Evolutionary conservation across 768 basidiomycete genomes (phyloP).

Genomic region (Chalciporus chontae): DNA sequence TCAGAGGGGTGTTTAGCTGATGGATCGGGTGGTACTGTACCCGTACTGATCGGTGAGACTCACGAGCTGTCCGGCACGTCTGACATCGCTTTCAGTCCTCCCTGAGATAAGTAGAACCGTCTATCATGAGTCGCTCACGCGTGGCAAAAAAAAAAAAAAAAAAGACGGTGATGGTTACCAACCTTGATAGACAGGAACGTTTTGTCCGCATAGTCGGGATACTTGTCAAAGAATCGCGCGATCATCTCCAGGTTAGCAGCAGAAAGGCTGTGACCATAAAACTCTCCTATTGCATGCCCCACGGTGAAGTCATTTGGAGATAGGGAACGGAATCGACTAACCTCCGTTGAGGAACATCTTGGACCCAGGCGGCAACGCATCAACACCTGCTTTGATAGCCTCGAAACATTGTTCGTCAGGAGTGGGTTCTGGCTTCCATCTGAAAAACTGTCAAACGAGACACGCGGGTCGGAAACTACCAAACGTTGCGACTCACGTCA

Average conservation of each 20-base stretch:
- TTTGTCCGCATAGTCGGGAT: constrained; percentile 30
- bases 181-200: constrained; percentile 30
- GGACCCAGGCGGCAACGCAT: constrained; percentile 36
- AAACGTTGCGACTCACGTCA: constrained; percentile 39
- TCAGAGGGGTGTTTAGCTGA: constrained; percentile 14
- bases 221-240: constrained; percentile 41
- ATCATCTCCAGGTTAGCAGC: constrained; percentile 45
- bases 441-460: constrained; percentile 1
- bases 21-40: neutral
- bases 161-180: constrained; percentile 6
- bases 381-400: constrained; percentile 53
- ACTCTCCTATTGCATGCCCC: constrained; percentile 38
- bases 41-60: constrained; percentile 9
- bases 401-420: constrained; percentile 58
- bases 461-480: neutral
- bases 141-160: constrained; percentile 30
- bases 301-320: no score
- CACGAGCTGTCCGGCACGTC: constrained; percentile 27
- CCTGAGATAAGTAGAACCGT: constrained; percentile 19
- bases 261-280: constrained; percentile 44
- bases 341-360: constrained; percentile 51
- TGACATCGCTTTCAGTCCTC: neutral
- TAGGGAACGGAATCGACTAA: constrained; percentile 12
- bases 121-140: no score
- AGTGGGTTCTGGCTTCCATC: constrained; percentile 43